phyloP scores from a whole-genome alignment of 768 basidiomycete species.

The Bullera alba region DNA sequence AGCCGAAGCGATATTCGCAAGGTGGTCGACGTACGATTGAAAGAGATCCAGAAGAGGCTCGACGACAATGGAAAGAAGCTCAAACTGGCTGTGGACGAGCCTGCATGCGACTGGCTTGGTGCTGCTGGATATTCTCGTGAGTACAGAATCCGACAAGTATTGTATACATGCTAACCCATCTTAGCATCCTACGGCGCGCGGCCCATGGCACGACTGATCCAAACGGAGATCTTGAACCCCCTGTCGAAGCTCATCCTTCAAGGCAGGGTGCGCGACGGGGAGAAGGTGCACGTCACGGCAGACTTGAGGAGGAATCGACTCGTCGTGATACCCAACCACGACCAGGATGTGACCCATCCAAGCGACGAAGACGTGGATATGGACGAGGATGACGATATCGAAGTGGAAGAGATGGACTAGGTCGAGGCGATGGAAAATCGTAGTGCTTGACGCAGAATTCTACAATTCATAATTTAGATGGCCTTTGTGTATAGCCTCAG shows the following conservation, averaged over 20 bases:
- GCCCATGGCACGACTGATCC: slow-evolving; percentile 83
- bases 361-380: slow-evolving; percentile 48
- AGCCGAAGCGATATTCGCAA: slow-evolving; percentile 66
- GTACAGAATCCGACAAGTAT: neutral
- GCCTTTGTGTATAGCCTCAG: too few relatives aligned
- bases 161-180: slow-evolving; percentile 3
- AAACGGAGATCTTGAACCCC: slow-evolving; percentile 86
- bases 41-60: slow-evolving; percentile 76
- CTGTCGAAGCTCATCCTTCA: slow-evolving; percentile 77
- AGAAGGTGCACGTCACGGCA: slow-evolving; percentile 66
- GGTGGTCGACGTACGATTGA: slow-evolving; percentile 82
- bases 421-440: neutral
- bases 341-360: slow-evolving; percentile 35
- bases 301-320: slow-evolving; percentile 77
- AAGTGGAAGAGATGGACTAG: slow-evolving; percentile 67
- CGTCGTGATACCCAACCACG: slow-evolving; percentile 72
- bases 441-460: too few relatives aligned
- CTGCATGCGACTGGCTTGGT: slow-evolving; percentile 55
- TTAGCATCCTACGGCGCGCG: slow-evolving; percentile 73
- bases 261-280: slow-evolving; percentile 72
- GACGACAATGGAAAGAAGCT: slow-evolving; percentile 65
- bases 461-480: too few relatives aligned
- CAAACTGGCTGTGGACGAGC: slow-evolving; percentile 65
- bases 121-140: slow-evolving; percentile 44
- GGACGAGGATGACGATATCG: slow-evolving; percentile 54